Evolutionary conservation across 495 filamentous ascomycete species (phyloP), one percentile per base, ranked within the genome.

Genomic region (Trichoderma gamsii): DNA sequence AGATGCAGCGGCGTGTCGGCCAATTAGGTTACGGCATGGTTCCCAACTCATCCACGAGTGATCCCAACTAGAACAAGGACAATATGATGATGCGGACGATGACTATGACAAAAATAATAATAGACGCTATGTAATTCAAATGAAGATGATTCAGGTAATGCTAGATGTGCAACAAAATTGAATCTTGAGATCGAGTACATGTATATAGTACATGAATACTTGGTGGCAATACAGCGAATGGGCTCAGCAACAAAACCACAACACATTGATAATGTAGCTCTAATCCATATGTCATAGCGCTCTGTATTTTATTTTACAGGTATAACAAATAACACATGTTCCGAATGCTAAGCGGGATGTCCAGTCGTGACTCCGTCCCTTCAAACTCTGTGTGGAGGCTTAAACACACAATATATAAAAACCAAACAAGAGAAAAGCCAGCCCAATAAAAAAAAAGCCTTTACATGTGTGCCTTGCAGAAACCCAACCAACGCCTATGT

Each of bases 401-500:
- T 16, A 52, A 23, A 21, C 7, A 52, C 18, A 18, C 49, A 52
- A 52, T 9, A 49, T 49, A 38, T 5, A 38, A 38, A 9, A 18
- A 16, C 4, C 29, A 29, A 29, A 49, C 2, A 49, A 49, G 18
- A 49, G 3, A n/a, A 49, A 49, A 11, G 35, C 8, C 35, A 2
- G 7, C 3, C 35, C 35, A 49, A 0, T 11, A 6, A 15, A 49
- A 49, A 16, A 49, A n/a, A 52, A 21, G 8, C 27, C 25, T 61
- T 61, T 32, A 27, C 23, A 61, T n/a, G 25, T 61, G n/a, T 61
- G 56, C 25, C n/a, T 32, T 32, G 56, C 56, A 61, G 9, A 13
- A 29, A 66, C 66, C 69, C 68, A 38, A 15, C 68, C 63, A 68
- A 74, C 69, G 72, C 70, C 61, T 51, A 61, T 65, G 27, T 5